Evolutionary conservation across 495 filamentous ascomycete genomes (phyloP), one percentile per base, ranked within the genome.

Genomic region (Daldinia childiae): DNA sequence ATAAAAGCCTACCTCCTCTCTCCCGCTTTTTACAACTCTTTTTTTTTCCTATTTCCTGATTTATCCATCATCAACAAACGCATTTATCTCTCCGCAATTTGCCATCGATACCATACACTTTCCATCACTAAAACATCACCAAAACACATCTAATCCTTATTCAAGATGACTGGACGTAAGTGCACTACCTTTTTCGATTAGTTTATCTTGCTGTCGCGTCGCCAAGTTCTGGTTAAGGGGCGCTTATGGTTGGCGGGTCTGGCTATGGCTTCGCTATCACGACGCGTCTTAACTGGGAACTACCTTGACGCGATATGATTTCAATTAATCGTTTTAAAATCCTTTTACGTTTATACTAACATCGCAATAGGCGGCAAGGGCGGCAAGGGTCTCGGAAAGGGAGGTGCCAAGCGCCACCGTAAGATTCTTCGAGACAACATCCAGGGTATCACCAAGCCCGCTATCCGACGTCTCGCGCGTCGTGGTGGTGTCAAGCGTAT

Each of bases 401-500:
- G 88, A 60, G 88, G 88, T 76, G 88, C 88, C 87, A 98, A 98
- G 92, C 94, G 94, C 83, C 93, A 97, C 84, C 91, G 95, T 76
- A 99, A 98, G 91, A 98, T 99, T 87, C 88, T 99, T 80, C 93
- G 95, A 81, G 95, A 98, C 91, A 98, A 98, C 91, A 97, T 98
- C 82, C 95, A 98, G 81, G 95, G 95, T 88, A 99, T 99, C 84
- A 99, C 95, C 82, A 99, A 99, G 93, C 95, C 95, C 82, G 95
- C 95, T 81, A 99, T 99, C 87, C 93, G 95, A 82, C 96, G 95
- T 96, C 95, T 99, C 83, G 95, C 95, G 64, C 94, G 94, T 83
- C 94, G 94, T 93, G 94, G 94, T 86, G 94, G 94, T 93, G 94
- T 98, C 87, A 98, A 99, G 93, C 95, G 96, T 98, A 99, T 99